A percentile compares a stretch with the other conserved stretches of the same genome.
Evolutionary conservation across 2,329 filamentous ascomycete species (phyloP).

Genomic region (Fusarium camptoceras): DNA sequence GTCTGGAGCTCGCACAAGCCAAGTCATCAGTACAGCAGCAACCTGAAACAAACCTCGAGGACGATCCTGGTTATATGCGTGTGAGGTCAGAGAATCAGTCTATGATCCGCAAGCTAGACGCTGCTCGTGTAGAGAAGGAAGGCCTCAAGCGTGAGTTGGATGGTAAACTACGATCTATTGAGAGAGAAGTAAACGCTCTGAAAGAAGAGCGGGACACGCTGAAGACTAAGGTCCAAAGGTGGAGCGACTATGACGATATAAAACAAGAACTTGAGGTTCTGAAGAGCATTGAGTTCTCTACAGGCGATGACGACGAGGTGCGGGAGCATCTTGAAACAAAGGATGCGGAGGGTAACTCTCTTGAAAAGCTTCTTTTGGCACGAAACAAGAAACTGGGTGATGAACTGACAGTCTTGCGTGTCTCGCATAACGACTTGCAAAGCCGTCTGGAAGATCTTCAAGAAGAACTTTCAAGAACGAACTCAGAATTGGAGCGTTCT

Average conservation of each 20-base stretch:
- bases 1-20: conserved; percentile 89
- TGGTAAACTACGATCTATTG: conserved; percentile 78
- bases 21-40: conserved; percentile 75
- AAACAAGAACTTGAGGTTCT: conserved; percentile 96
- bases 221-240: conserved; percentile 84
- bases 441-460: conserved; percentile 82
- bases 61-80: conserved; percentile 89
- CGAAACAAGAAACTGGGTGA: conserved; percentile 97
- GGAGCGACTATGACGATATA: conserved; percentile 94
- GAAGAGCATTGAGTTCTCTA: conserved; percentile 97
- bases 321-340: conserved; percentile 55
- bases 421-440: conserved; percentile 94
- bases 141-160: conserved; percentile 82
- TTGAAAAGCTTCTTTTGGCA: conserved; percentile 90
- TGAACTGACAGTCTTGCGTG: conserved; percentile 89
- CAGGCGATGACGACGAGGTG: conserved; percentile 82
- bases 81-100: conserved; percentile 94
- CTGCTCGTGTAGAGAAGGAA: conserved; percentile 84
- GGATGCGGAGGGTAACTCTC: conserved; percentile 73
- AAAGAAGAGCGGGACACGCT: conserved; percentile 85
- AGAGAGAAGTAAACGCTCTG: conserved; percentile 80
- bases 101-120: conserved; percentile 87
- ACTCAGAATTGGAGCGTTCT: conserved; percentile 86
- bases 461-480: conserved; percentile 84
- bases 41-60: conserved; percentile 75